These are phyloP conservation scores for Colletotrichum karsti DNA, from an alignment of 2,329 filamentous ascomycete genomes.

Conservation along the genomic window DNA sequence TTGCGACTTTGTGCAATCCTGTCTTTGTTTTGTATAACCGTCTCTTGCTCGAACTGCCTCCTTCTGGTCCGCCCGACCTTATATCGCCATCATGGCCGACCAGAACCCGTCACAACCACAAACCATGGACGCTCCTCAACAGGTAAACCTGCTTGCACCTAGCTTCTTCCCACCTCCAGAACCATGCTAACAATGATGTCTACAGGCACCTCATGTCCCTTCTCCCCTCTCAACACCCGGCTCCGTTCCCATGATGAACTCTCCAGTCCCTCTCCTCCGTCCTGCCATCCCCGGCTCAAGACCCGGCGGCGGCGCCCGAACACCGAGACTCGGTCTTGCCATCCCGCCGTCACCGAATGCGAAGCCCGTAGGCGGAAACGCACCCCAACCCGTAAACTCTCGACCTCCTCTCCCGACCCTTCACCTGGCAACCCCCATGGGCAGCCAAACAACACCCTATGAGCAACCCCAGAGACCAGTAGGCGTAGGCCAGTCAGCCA, in stretches of 20 bases:
- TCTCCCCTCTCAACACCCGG: conserved; percentile 41
- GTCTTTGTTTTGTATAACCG: not conserved
- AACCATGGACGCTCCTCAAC: conserved; percentile 28
- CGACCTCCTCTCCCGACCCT: conserved; percentile 80
- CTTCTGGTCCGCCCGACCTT: not conserved
- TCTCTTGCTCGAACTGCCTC: not conserved
- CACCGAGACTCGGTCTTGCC: conserved; percentile 84
- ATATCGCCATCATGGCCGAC: conserved; percentile 25
- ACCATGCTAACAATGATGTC: not conserved
- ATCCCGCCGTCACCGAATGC: conserved; percentile 89
- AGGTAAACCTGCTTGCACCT: conserved; percentile 16
- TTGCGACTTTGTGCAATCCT: conserved; percentile 7
- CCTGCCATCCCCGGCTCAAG: conserved; percentile 80
- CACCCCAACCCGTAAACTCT: conserved; percentile 45
- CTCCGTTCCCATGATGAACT: conserved; percentile 70
- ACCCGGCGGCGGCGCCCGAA: conserved; percentile 67
- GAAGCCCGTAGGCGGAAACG: conserved; percentile 73
- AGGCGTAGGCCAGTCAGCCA: conserved; percentile 70
- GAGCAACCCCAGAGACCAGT: conserved; percentile 65
- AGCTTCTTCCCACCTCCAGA: not conserved
- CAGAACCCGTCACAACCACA: conserved; percentile 22
- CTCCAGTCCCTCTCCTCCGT: conserved; percentile 82
- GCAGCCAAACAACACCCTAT: conserved; percentile 77
- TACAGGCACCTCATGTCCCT: conserved; percentile 9
- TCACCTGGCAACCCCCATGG: conserved; percentile 88